Evolutionary conservation across 139 green algal genomes (phyloP), one percentile per base, ranked within the genome.

Genomic region (Monoraphidium neglectum): DNA sequence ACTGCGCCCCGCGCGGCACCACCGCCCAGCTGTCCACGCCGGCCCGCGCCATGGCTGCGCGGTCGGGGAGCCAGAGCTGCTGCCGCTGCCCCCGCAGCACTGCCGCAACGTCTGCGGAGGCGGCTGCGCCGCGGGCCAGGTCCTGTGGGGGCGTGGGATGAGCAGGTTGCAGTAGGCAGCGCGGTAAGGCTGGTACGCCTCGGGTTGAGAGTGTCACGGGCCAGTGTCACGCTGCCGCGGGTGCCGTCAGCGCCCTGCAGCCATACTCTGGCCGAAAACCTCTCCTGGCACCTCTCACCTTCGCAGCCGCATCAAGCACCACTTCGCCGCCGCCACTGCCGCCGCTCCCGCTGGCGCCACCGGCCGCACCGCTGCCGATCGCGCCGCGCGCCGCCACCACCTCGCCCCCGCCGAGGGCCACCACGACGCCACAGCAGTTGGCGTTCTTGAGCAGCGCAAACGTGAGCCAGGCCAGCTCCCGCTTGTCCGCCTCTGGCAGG

Each of bases 401-500:
- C 4, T 54, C 35, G 0, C 76, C 82, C 1, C 60, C 46, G 0
- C 43, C 70, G 1, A 43, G 38, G 24, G 87, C 40, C 46, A 95
- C 33, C 21, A 91, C n/a, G 63, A 96, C 68, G 1, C 88, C 87
- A 61, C 88, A 93, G 40, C 74, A 87, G 82, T 97, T 97, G 47
- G 90, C 92, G 84, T 97, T 97, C 43, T 87, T 87, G 30, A 97
- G 73, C 65, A 96, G 79, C 8, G 90, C 83, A 76, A 90, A 96
- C 0, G 93, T 96, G 0, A 86, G 74, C 92, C 91, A 97, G 0
- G 92, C 93, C 38, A 95, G 84, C 74, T 97, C 91, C 88, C 94
- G 87, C 51, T 80, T 78, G 4, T 33, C 16, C 1, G n/a, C 46
- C 0, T 89, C 69, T 28, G 60, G 32, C 2, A 86, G 30, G 32